These are phyloP conservation scores for Musa itinerans DNA, from an alignment of 176 grass and related monocot genomes.

Conservation along the genomic window DNA sequence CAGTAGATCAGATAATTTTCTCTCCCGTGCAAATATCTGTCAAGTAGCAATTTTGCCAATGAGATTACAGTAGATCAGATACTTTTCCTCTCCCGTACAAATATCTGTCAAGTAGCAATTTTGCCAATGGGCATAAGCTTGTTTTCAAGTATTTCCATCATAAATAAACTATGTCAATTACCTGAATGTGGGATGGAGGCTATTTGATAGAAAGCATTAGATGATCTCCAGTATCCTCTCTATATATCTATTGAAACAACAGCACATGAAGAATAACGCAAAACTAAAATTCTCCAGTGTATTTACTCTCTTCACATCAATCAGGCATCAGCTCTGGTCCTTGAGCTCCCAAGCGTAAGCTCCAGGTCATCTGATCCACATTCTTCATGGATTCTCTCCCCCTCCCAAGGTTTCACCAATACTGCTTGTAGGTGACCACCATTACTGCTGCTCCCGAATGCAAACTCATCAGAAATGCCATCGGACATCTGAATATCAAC, in stretches of 20 bases:
- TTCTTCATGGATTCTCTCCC: slow-evolving; percentile 41
- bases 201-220: background rate
- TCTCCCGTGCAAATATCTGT: background rate
- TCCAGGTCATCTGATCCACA: slow-evolving; percentile 48
- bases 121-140: background rate
- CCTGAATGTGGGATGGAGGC: slow-evolving; percentile 19
- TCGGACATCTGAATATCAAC: slow-evolving; percentile 30
- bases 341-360: slow-evolving; percentile 64
- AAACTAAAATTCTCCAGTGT: background rate
- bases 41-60: background rate
- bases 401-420: slow-evolving; percentile 47
- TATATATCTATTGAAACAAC: slow-evolving; percentile 4
- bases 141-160: background rate
- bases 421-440: slow-evolving; percentile 19
- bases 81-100: background rate
- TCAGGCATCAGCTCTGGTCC: slow-evolving; percentile 34
- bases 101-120: background rate
- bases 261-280: background rate
- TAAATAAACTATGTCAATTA: background rate
- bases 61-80: background rate
- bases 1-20: background rate
- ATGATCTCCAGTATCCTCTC: background rate
- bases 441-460: slow-evolving; percentile 28
- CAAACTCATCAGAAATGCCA: slow-evolving; percentile 25
- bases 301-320: background rate